Conservation (phyloP, 2,329 filamentous ascomycete species). For the Reticulascus tulasneorum region DNA sequence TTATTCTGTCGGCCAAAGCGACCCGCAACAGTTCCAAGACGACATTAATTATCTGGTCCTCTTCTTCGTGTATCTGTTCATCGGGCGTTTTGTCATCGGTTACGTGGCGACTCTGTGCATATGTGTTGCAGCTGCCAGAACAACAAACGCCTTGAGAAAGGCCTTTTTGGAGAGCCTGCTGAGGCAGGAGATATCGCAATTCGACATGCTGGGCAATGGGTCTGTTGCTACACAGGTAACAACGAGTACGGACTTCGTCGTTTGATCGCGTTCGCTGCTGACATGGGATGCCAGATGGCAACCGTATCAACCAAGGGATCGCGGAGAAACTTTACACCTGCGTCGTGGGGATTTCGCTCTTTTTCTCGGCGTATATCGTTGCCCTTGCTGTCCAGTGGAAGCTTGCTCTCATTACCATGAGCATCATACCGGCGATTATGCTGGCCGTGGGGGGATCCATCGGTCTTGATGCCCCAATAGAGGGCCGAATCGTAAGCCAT, state of each 20-base stretch:
- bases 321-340: constrained; percentile 31
- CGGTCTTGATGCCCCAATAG: too few species aligned
- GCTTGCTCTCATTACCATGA: constrained; percentile 36
- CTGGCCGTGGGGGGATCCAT: too few species aligned
- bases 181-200: constrained; percentile 4
- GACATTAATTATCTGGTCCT: constrained; percentile 1
- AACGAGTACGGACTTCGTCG: too few species aligned
- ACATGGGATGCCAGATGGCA: constrained; percentile 37
- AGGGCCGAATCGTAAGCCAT: too few species aligned
- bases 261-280: too few species aligned
- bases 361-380: constrained; percentile 29
- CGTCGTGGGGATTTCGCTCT: too few species aligned
- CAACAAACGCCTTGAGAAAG: constrained; percentile 3
- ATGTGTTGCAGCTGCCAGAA: constrained; percentile 2
- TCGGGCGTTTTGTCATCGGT: constrained; percentile 3
- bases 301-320: constrained; percentile 30
- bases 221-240: constrained; percentile 2
- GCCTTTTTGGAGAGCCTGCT: constrained; percentile 1
- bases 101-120: constrained; percentile 1
- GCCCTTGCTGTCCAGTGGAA: constrained; percentile 34
- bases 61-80: constrained; percentile 5
- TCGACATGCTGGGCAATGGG: neutral
- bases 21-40: neutral
- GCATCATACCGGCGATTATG: constrained; percentile 29
- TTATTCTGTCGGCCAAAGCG: neutral